Percentiles rank a stretch among this genome's conserved stretches.
Evolutionary conservation across 371 early-diverging fungal species (phyloP).

Genomic region (Actinomortierella ambigua): DNA sequence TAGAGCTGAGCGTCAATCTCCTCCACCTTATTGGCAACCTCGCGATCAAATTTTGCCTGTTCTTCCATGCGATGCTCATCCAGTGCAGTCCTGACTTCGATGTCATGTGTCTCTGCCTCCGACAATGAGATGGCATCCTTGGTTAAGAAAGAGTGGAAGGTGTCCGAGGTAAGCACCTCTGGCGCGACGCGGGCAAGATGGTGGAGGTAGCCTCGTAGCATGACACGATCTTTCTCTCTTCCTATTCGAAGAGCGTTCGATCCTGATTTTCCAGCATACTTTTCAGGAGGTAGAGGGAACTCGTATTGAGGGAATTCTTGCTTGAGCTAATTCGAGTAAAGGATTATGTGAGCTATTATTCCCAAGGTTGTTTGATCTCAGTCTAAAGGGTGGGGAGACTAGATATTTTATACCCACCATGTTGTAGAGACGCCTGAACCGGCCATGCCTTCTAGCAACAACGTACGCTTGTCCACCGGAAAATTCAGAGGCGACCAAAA

Average conservation of each 20-base stretch:
- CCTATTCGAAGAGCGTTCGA: constrained; percentile 13
- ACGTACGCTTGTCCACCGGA: too few relatives aligned
- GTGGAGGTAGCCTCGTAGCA: constrained; percentile 55
- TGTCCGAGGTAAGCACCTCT: constrained; percentile 45
- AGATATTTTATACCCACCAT: too few relatives aligned
- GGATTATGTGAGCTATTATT: too few relatives aligned
- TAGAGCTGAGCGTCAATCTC: constrained; percentile 57
- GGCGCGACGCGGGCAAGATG: constrained; percentile 50
- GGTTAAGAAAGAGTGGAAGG: constrained; percentile 54
- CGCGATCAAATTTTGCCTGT: constrained; percentile 50
- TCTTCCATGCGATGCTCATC: constrained; percentile 55
- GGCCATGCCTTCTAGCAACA: too few relatives aligned
- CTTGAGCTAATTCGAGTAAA: constrained; percentile 12
- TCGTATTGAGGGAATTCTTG: constrained; percentile 34
- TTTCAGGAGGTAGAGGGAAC: constrained; percentile 32
- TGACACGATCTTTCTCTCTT: constrained; percentile 63
- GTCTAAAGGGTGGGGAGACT: too few relatives aligned
- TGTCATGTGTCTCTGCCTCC: constrained; percentile 51
- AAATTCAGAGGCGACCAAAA: too few relatives aligned
- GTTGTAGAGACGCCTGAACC: too few relatives aligned
- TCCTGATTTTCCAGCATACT: constrained; percentile 27
- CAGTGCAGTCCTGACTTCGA: constrained; percentile 42
- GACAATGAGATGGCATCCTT: constrained; percentile 51
- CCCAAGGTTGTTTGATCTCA: too few relatives aligned
- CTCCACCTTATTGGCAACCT: constrained; percentile 58